Evolutionary conservation across 23 red algal genomes (phyloP), one percentile per base, ranked within the genome.

Genomic region (Gracilaria gracilis): DNA sequence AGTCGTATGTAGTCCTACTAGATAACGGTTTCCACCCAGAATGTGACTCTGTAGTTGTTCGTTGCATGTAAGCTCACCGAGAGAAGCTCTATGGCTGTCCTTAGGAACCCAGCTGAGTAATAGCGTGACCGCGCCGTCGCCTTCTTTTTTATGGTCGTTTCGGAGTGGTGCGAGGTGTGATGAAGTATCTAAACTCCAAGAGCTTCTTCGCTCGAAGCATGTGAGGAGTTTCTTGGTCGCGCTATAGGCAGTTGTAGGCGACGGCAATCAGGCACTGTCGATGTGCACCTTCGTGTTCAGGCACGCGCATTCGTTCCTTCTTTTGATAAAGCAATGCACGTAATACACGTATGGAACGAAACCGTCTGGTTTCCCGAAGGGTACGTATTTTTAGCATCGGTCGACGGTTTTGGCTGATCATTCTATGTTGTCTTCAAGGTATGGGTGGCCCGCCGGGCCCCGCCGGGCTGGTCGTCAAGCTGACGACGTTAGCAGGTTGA

Each of bases 241-340:
- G n/a, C n/a, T n/a, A n/a, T n/a, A n/a, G n/a, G n/a, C n/a, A n/a
- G n/a, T n/a, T n/a, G n/a, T n/a, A n/a, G 64, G 4, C 7, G 64
- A 37, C 31, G 28, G 32, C 32, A 19, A 69, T 28, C 42, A 11
- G 5, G 4, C 42, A 65, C 25, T 11, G 27, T 24, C 16, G 55
- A 9, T 19, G 16, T 37, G 64, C 64, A 69, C 33, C 64, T 69
- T 69, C 29, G 32, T 69, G 64, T 69, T 34, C 64, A 69, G 28
- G 64, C 64, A 15, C 61, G 61, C 61, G 5, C 27, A 69, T 69
- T 37, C 31, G 28, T 65, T 32, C 27, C 32, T 3, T n/a, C n/a
- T n/a, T n/a, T n/a, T n/a, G 0, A 37, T 11, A 19, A 24, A 37
- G 64, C 64, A 9, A 69, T 69, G 27, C 64, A 69, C 64, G 31